Percentiles rank a stretch among this genome's conserved stretches.
These are phyloP conservation scores for Fomitopsis betulina DNA, from an alignment of 1,284 basidiomycete species.

Conservation along the genomic window DNA sequence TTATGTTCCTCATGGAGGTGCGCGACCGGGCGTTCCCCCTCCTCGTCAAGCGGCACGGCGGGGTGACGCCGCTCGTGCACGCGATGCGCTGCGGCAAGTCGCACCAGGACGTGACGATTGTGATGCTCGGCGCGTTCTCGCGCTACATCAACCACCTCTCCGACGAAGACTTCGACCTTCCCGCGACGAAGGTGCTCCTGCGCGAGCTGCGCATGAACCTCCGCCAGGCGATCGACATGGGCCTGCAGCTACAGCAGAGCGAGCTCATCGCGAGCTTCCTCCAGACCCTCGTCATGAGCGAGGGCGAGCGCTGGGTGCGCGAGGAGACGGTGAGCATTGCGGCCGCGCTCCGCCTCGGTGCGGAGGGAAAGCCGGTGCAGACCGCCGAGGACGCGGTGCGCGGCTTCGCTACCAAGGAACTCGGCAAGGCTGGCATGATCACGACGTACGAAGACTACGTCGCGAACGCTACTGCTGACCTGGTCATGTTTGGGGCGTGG, in stretches of 20 bases:
- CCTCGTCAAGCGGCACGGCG: conserved; percentile 66
- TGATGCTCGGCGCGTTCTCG: conserved; percentile 76
- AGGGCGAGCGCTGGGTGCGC: conserved; percentile 77
- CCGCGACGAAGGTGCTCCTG: conserved; percentile 58
- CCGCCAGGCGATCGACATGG: conserved; percentile 80
- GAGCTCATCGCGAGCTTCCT: conserved; percentile 80
- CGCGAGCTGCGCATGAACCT: conserved; percentile 76
- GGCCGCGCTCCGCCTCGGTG: conserved; percentile 57
- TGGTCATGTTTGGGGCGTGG: conserved; percentile 74
- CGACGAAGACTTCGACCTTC: conserved; percentile 61
- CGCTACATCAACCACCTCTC: conserved; percentile 76
- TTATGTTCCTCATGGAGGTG: conserved; percentile 75
- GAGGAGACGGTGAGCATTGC: conserved; percentile 55
- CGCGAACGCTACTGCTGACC: conserved; percentile 74
- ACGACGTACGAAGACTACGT: conserved; percentile 79
- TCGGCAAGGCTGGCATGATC: conserved; percentile 72
- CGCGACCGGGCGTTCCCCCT: conserved; percentile 77
- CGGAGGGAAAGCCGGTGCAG: conserved; percentile 61
- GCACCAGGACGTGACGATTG: conserved; percentile 70
- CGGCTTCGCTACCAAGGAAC: conserved; percentile 71
- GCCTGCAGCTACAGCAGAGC: conserved; percentile 68
- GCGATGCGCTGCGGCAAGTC: conserved; percentile 75
- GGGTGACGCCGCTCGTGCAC: conserved; percentile 73
- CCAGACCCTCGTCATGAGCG: conserved; percentile 82
- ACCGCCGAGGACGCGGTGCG: conserved; percentile 63